Base-by-base conservation (phyloP, 257 asterid genomes). In the Capsicum rhomboideum region DNA sequence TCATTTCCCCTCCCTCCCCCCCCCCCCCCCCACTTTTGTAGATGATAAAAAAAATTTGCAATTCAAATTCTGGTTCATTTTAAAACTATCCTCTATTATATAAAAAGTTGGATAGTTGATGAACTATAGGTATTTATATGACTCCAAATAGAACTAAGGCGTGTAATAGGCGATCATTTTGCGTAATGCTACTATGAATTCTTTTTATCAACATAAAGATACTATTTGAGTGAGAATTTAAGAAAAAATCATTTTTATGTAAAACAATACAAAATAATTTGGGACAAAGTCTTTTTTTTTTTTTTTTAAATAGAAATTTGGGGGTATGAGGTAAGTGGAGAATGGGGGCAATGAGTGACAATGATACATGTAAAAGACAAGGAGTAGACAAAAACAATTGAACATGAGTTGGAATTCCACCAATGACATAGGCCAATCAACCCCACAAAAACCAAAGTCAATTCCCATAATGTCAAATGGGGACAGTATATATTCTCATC, bases 351-450 rank as follows among this genome's bases (percentile, higher is more conserved):
- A 67, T 83, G 85, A 79, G 87, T 55, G 87, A 79, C 82, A 83
- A 88, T 89, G 83, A 87, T 87, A 86, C 44, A 18, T 53, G 81
- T 16, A 18, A 83, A 80, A 50, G 91, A 87, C 85, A 82, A 34
- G 3, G 68, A 31, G 59, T 40, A 77, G 93, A 88, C 96, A 88
- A 90, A 72, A 74, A 63, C 86, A 88, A 69, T 86, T 84, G 91
- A 79, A 63, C 42, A 59, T 90, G 96, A 92, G 91, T 89, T 91
- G 96, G 96, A 92, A 85, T 91, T 90, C 93, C 94, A 89, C 89
- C 86, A 66, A 34, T 83, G 83, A 50, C 64, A 66, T 13, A 75
- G 64, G 50, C 52, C 49, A 23, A 21, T 69, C 52, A 37, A 83
- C 88, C 92, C 93, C 83, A 81, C 88, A 53, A 63, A 72, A 53